phyloP scores from a whole-genome alignment of 805 yeast genomes.

The Cyberlindnera xylosilytica region DNA sequence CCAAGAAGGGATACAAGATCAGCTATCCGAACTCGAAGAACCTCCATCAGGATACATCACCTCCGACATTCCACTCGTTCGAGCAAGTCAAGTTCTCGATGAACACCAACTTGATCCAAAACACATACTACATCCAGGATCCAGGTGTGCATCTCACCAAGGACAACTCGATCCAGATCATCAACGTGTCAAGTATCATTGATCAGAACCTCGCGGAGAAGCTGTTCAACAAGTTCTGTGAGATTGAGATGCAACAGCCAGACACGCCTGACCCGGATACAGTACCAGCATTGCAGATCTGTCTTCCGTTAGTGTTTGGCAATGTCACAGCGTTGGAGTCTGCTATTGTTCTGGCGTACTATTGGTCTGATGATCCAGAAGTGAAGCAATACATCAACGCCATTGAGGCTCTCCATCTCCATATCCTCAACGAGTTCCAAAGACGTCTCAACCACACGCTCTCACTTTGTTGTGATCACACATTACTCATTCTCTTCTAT shows the following conservation, averaged over 20 bases:
- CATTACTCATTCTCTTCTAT: conserved; percentile 5
- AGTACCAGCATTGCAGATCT: conserved; percentile 10
- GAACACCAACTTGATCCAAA: conserved; percentile 3
- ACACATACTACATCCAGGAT: conserved; percentile 6
- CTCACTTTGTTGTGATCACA: conserved; percentile 12
- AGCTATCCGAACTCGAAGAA: too few relatives aligned
- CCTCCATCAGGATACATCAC: background rate
- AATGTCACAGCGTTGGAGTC: conserved; percentile 10
- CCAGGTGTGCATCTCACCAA: conserved; percentile 3
- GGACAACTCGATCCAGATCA: conserved; percentile 2
- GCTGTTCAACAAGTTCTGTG: conserved; percentile 5
- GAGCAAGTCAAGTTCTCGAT: conserved; percentile 5
- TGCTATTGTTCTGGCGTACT: conserved; percentile 3
- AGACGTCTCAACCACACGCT: conserved; percentile 2
- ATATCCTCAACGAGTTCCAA: conserved; percentile 5
- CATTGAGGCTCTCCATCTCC: conserved; percentile 5
- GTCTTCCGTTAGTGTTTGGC: conserved; percentile 9
- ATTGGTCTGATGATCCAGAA: background rate
- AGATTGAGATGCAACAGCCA: background rate
- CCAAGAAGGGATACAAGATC: conserved; percentile 1
- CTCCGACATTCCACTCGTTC: background rate
- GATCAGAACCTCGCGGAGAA: conserved; percentile 1
- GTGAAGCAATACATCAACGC: background rate
- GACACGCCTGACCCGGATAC: background rate
- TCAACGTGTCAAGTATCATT: conserved; percentile 3